Evolutionary conservation across 495 filamentous ascomycete genomes (phyloP).

Genomic region (Amniculicola lignicola): DNA sequence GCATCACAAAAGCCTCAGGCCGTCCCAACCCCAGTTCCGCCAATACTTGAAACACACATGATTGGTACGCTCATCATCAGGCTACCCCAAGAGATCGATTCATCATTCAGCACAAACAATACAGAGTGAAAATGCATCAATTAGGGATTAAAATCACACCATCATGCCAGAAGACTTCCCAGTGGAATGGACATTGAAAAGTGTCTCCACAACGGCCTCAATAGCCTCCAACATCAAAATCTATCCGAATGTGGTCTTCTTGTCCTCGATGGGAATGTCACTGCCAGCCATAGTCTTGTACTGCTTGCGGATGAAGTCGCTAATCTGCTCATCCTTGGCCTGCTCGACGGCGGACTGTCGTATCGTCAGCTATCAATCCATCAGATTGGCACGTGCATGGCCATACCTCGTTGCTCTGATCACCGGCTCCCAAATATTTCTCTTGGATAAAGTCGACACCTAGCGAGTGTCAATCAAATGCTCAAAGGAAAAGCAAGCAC

Average conservation of each 20-base stretch:
- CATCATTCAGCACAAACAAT: no score
- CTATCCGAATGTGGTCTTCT: conserved; percentile 49
- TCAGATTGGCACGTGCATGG: no score
- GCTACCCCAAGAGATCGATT: no score
- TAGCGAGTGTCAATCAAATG: conserved; percentile 34
- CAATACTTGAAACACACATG: no score
- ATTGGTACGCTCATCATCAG: no score
- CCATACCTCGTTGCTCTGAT: conserved; percentile 60
- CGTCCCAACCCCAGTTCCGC: no score
- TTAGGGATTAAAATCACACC: no score
- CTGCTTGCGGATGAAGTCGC: conserved; percentile 54
- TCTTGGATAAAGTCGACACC: conserved; percentile 68
- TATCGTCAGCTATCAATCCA: not conserved
- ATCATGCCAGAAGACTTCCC: no score
- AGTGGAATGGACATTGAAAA: not conserved
- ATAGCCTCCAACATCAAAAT: not conserved
- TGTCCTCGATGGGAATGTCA: conserved; percentile 63
- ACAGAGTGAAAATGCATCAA: no score
- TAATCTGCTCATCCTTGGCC: conserved; percentile 64
- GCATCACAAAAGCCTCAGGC: no score
- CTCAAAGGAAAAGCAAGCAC: not conserved
- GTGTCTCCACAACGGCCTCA: not conserved
- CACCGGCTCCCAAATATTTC: conserved; percentile 59
- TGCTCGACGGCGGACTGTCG: conserved; percentile 59
- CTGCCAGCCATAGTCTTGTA: conserved; percentile 61